Percentiles rank a stretch among this genome's conserved stretches.
Conservation (phyloP, 129 eudicot species). For the Lactuca saligna region DNA sequence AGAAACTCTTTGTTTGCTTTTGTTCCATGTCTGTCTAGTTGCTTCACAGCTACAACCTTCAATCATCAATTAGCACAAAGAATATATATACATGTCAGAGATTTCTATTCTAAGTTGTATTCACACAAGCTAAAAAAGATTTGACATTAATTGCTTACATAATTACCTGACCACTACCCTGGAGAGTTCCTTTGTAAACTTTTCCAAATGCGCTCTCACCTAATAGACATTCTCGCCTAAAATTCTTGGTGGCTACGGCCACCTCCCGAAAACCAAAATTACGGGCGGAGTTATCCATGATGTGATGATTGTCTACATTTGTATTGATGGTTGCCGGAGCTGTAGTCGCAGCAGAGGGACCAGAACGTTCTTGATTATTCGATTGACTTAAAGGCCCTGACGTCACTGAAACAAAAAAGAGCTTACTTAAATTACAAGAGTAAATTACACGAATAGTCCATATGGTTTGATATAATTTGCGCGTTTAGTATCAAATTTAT, state of each 20-base stretch:
- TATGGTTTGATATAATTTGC: too few relatives aligned
- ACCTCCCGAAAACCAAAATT: slow-evolving; percentile 62
- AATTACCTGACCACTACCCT: slow-evolving; percentile 51
- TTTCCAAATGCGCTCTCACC: slow-evolving; percentile 74
- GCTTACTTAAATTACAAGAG: background rate
- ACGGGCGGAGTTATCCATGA: slow-evolving; percentile 22
- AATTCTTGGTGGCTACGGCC: slow-evolving; percentile 71
- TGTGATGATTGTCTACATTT: slow-evolving; percentile 27
- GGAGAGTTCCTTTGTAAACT: slow-evolving; percentile 60
- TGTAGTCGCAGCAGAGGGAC: background rate
- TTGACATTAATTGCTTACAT: too few relatives aligned
- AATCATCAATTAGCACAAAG: background rate
- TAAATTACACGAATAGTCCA: too few relatives aligned
- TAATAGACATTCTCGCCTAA: slow-evolving; percentile 58
- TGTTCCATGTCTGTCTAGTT: slow-evolving; percentile 63
- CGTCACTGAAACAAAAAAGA: slow-evolving; percentile 17
- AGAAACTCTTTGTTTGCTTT: slow-evolving; percentile 64
- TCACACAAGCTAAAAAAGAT: too few relatives aligned
- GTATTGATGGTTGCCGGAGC: slow-evolving; percentile 10
- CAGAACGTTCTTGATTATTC: slow-evolving; percentile 12
- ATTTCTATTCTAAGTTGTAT: too few relatives aligned
- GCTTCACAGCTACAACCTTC: slow-evolving; percentile 73
- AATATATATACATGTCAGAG: background rate
- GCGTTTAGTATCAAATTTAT: too few relatives aligned
- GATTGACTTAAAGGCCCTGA: slow-evolving; percentile 13